A percentile compares a stretch with the other conserved stretches of the same genome.
Conservation (phyloP, 2,329 filamentous ascomycete species). For the Ophiocordyceps polyrhachis-furcata region DNA sequence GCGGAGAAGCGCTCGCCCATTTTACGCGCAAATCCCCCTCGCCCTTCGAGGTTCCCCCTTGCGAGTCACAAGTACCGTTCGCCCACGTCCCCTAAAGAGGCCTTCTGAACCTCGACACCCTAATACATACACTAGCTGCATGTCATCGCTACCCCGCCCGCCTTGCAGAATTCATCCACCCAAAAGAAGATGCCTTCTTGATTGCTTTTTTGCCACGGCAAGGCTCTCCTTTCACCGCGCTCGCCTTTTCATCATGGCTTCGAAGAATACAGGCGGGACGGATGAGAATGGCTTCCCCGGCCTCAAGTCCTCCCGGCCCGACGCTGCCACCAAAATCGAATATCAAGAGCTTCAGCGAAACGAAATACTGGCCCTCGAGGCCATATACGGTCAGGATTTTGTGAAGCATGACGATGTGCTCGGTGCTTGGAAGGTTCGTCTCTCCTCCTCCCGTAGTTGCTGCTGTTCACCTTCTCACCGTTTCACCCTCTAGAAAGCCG, state of each 20-base stretch:
- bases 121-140: neutral
- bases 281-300: slow-evolving; percentile 33
- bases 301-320: slow-evolving; percentile 23
- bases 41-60: neutral
- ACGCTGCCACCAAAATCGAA: slow-evolving; percentile 30
- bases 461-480: neutral
- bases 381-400: slow-evolving; percentile 84
- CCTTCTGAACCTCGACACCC: neutral
- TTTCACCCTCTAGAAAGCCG: slow-evolving; percentile 41
- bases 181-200: neutral
- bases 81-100: neutral
- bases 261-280: slow-evolving; percentile 4
- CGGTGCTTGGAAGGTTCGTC: slow-evolving; percentile 66
- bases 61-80: neutral
- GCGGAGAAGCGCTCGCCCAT: neutral
- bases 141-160: neutral
- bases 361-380: slow-evolving; percentile 67
- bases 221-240: neutral
- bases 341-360: slow-evolving; percentile 77
- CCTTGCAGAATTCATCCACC: neutral
- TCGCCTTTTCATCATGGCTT: neutral
- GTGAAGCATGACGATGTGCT: slow-evolving; percentile 50
- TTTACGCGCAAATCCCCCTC: neutral
- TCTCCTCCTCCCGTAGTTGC: slow-evolving; percentile 2
- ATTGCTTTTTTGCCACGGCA: neutral